These are phyloP conservation scores for Dothistroma septosporum DNA, from an alignment of 2,329 filamentous ascomycete genomes.

Conservation along the genomic window DNA sequence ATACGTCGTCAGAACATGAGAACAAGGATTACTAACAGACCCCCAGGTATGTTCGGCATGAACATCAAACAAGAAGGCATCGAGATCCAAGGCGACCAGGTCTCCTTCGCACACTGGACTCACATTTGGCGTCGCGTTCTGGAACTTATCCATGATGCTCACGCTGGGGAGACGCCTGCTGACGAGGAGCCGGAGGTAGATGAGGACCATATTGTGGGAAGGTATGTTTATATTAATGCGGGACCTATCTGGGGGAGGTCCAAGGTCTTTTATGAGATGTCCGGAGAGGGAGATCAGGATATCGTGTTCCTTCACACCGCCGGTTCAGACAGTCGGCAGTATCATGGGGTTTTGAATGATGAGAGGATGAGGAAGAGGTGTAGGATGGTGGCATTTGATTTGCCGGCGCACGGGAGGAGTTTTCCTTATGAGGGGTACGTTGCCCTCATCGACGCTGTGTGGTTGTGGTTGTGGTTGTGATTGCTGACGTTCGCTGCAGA, in stretches of 20 bases:
- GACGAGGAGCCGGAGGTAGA: slow-evolving; percentile 38
- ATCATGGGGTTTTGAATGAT: slow-evolving; percentile 52
- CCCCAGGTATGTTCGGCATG: slow-evolving; percentile 40
- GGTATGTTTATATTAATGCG: slow-evolving; percentile 44
- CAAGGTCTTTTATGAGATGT: slow-evolving; percentile 50
- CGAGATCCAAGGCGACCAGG: slow-evolving; percentile 45
- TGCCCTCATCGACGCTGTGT: background rate
- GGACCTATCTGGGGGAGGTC: slow-evolving; percentile 46
- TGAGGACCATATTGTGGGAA: slow-evolving; percentile 46
- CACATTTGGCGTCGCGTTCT: slow-evolving; percentile 48
- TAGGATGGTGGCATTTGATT: slow-evolving; percentile 49
- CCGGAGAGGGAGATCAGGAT: slow-evolving; percentile 45
- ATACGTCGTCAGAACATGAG: slow-evolving; percentile 16
- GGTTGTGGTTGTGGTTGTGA: background rate
- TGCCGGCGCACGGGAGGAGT: slow-evolving; percentile 48
- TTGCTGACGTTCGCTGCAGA: background rate
- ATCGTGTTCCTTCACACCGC: slow-evolving; percentile 39
- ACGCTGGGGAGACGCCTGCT: slow-evolving; percentile 43
- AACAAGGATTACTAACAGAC: slow-evolving; percentile 12
- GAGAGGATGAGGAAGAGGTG: slow-evolving; percentile 45
- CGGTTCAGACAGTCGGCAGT: slow-evolving; percentile 47
- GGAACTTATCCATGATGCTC: slow-evolving; percentile 47
- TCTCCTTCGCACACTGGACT: slow-evolving; percentile 43
- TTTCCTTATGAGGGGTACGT: slow-evolving; percentile 41
- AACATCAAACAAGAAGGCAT: slow-evolving; percentile 48